Base-by-base conservation (phyloP, 257 asterid genomes). In the Haberlea rhodopensis region DNA sequence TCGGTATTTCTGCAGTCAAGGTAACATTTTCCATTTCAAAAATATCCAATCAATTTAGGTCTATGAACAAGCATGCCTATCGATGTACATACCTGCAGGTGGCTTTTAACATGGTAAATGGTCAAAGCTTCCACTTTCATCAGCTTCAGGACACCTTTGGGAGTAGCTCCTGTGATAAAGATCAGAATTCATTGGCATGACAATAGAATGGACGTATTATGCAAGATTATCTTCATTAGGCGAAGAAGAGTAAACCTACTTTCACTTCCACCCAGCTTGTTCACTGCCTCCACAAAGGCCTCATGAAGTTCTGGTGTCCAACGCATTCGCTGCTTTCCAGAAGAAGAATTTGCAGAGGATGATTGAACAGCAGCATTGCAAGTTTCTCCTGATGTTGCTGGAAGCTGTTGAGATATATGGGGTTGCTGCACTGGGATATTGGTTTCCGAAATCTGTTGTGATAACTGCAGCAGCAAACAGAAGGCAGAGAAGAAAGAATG, bases 251-350 rank as follows among this genome's bases (percentile, higher is more conserved):
- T 13, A 29, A 37, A 63, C 53, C 62, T 87, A 89, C 95, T 86
- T 84, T 86, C 96, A 76, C 96, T 89, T 68, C 96, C 95, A 78
- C 96, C 96, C 80, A 89, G 96, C 83, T 83, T 84, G 85, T 61
- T 81, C 68, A 89, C 94, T 65, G 96, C 90, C 53, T 89, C 96
- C 55, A 86, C 94, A 61, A 86, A 89, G 74, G 94, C 80, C 79
- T 89, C 95, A 73, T 89, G 95, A 65, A 89, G 87, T 70, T 89
- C 95, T 23, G 87, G 95, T 54, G 96, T 89, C 96, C 96, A 89
- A 53, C 94, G 96, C 96, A 89, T 89, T 45, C 96, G 90, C 69
- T 85, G 88, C 90, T 86, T 89, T 63, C 83, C 70, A 64, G 82
- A 71, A 71, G 88, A 84, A 82, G 76, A 76, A 82, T 81, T 84